These are phyloP conservation scores for Ceratobasidium sp. DNA, from an alignment of 1,284 basidiomycete species.

Conservation along the genomic window DNA sequence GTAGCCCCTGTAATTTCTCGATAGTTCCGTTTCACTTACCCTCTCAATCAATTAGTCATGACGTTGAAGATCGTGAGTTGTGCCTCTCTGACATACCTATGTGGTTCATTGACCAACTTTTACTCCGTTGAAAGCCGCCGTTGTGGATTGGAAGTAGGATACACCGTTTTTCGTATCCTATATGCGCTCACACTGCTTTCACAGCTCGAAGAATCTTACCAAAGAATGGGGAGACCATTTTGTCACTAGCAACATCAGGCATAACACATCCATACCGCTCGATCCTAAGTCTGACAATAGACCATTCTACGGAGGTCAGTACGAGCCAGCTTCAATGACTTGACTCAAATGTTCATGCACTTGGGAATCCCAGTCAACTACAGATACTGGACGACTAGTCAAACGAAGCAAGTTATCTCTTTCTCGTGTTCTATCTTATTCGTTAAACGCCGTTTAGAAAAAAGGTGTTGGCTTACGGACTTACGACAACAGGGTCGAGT, in stretches of 20 bases:
- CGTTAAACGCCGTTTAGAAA: background rate
- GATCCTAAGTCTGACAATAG: background rate
- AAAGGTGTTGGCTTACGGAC: constrained; percentile 5
- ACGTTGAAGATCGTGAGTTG: constrained; percentile 6
- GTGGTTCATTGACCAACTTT: background rate
- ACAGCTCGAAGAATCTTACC: background rate
- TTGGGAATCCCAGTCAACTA: background rate
- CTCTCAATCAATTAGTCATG: background rate
- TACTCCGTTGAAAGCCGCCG: background rate
- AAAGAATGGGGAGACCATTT: background rate
- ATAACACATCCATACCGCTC: background rate
- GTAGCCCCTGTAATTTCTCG: background rate
- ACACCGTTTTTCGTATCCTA: background rate
- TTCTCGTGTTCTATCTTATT: background rate
- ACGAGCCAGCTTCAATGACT: background rate
- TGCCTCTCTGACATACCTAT: background rate
- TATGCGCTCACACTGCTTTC: background rate
- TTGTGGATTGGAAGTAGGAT: constrained; percentile 12
- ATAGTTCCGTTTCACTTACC: background rate
- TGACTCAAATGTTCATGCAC: background rate
- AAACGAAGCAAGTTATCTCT: background rate
- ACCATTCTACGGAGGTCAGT: constrained; percentile 5
- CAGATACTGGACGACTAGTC: background rate
- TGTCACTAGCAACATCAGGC: constrained; percentile 19
- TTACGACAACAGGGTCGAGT: background rate